A percentile compares a stretch with the other conserved stretches of the same genome.
Evolutionary conservation across 176 grass and related monocot genomes (phyloP).

Genomic region (Puya raimondii): DNA sequence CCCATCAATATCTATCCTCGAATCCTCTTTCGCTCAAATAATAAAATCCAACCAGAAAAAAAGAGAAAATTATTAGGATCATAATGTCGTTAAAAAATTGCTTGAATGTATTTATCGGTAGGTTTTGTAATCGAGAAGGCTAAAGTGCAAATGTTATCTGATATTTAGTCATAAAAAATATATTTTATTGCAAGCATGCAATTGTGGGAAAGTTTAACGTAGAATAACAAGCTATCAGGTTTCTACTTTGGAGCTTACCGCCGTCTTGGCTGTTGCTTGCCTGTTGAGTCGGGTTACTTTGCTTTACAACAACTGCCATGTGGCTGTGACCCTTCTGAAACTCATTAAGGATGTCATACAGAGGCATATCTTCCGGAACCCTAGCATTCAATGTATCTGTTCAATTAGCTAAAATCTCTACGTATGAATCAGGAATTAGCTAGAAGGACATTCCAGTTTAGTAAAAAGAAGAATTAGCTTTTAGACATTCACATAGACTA

Average conservation of each 20-base stretch:
- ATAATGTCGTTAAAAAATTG: too few species aligned
- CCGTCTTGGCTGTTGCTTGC: constrained; percentile 20
- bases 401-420: too few species aligned
- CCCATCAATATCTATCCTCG: constrained; percentile 45
- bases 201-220: neutral
- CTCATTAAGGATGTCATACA: constrained; percentile 97
- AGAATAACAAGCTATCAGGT: neutral
- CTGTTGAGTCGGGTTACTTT: constrained; percentile 17
- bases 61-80: neutral
- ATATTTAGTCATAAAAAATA: too few species aligned
- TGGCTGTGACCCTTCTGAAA: constrained; percentile 99
- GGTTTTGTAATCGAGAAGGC: too few species aligned
- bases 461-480: too few species aligned
- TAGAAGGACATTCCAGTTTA: too few species aligned
- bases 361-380: constrained; percentile 74
- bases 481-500: too few species aligned
- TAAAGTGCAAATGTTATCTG: too few species aligned
- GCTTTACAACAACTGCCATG: constrained; percentile 85
- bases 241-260: constrained; percentile 12
- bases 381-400: constrained; percentile 30
- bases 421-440: neutral
- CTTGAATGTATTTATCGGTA: too few species aligned
- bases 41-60: neutral
- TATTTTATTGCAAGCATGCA: neutral
- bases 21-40: constrained; percentile 28